phyloP scores from a whole-genome alignment of 2,329 filamentous ascomycete genomes.

The Pseudocercospora musae region DNA sequence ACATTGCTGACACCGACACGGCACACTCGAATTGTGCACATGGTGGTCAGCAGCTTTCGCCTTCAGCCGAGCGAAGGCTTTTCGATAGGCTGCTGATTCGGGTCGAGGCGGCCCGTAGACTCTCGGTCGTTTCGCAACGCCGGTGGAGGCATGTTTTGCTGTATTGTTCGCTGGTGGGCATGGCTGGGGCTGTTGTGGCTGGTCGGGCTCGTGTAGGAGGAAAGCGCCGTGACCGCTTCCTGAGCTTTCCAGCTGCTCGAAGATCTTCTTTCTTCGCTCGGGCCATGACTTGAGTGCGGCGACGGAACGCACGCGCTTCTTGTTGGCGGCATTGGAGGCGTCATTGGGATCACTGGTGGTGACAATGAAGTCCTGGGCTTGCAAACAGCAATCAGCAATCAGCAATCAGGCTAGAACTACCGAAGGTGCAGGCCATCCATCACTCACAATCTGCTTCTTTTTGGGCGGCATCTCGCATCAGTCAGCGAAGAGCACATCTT shows the following conservation, averaged over 20 bases:
- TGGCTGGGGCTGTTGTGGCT: slow-evolving; percentile 1
- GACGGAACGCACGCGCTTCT: slow-evolving; percentile 30
- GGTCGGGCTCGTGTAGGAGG: slow-evolving; percentile 16
- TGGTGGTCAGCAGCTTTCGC: background rate
- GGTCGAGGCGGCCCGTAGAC: slow-evolving; percentile 10
- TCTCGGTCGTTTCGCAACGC: slow-evolving; percentile 7
- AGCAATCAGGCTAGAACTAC: too few species aligned
- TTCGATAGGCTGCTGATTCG: background rate
- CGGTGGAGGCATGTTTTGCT: background rate
- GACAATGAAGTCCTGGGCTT: slow-evolving; percentile 29
- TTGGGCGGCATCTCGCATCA: slow-evolving; percentile 8
- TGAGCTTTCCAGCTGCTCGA: slow-evolving; percentile 23
- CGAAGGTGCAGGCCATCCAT: too few species aligned
- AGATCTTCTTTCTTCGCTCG: slow-evolving; percentile 28
- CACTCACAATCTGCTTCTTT: slow-evolving; percentile 17
- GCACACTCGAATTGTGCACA: background rate
- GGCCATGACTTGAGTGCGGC: slow-evolving; percentile 32
- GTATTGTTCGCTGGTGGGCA: background rate
- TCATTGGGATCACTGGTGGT: slow-evolving; percentile 27
- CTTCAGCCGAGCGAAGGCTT: background rate
- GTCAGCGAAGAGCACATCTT: slow-evolving; percentile 3
- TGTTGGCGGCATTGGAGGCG: slow-evolving; percentile 25
- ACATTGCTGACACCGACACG: slow-evolving; percentile 12
- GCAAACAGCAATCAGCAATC: too few species aligned
- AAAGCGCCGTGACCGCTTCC: slow-evolving; percentile 23